Evolutionary conservation across 306 rosid genomes (phyloP).

Genomic region (Pterocarpus santalinus): DNA sequence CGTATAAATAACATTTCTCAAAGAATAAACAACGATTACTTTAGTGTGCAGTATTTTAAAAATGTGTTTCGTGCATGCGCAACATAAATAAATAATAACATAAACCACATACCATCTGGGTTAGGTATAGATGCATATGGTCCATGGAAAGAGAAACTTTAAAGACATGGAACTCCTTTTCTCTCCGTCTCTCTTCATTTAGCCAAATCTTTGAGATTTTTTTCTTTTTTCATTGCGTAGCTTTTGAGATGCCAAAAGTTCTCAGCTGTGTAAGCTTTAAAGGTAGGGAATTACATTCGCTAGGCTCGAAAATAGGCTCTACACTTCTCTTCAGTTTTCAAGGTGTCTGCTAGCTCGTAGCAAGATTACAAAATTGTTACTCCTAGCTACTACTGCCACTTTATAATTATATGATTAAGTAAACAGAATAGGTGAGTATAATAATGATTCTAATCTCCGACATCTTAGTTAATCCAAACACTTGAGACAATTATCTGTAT

Average conservation of each 20-base stretch:
- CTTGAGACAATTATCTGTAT: not conserved
- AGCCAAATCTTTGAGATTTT: not conserved
- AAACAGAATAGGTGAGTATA: not conserved
- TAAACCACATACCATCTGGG: not conserved
- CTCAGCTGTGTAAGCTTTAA: constrained; percentile 31
- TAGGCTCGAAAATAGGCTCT: constrained; percentile 4
- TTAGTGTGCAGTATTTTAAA: constrained; percentile 1
- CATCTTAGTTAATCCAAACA: not conserved
- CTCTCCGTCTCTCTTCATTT: not conserved
- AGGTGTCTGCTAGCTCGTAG: not conserved
- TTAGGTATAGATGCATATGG: constrained; percentile 48
- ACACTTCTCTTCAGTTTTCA: not conserved
- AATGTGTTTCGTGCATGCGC: constrained; percentile 43
- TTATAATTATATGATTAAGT: not conserved
- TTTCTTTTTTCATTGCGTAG: constrained; percentile 1
- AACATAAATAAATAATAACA: constrained; percentile 24
- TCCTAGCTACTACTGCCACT: not conserved
- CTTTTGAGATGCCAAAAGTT: constrained; percentile 39
- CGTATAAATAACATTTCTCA: not conserved
- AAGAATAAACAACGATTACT: constrained; percentile 17
- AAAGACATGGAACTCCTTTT: constrained; percentile 4
- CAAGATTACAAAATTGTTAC: not conserved
- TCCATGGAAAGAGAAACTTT: constrained; percentile 19
- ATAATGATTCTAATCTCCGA: not conserved
- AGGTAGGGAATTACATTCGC: not conserved